Base-by-base conservation (phyloP, 257 asterid species). In the Prunella vulgaris region DNA sequence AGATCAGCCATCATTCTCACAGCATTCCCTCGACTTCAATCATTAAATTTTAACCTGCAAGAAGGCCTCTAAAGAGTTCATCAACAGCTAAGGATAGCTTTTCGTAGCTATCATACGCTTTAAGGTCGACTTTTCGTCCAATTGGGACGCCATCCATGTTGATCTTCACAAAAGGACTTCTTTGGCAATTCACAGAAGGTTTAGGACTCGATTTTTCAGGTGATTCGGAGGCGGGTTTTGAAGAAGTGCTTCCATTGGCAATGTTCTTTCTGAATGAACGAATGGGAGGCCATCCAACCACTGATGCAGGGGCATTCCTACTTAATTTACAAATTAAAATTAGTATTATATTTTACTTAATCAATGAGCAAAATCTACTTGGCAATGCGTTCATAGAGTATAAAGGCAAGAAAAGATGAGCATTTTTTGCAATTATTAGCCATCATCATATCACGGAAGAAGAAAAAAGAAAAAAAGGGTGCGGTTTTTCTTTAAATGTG, bases 261-360 rank as follows among this genome's bases (percentile, higher is more conserved):
- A 87, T 79, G 69, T 87, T 92, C 75, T 85, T 92, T 60, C 97
- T 76, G 68, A 82, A 92, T 10, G 96, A 86, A 21, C 97, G 86
- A 65, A 93, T 49, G 25, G 99, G 99, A 56, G 99, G 99, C 99
- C 99, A 93, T 21, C 99, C 99, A 80, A 90, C 99, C 38, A 86
- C 96, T 58, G 95, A 79, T 52, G 90, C 81, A 58, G 95, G 93
- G 38, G 96, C 93, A 78, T 82, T 83, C 79, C 98, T 92, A 48
- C 44, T 14, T 30, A 49, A 60, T 68, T 22, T 3, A 40, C 27
- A 60, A 58, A 8, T 13, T 6, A 53, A 15, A n/a, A n/a, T n/a
- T n/a, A n/a, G n/a, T n/a, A n/a, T n/a, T n/a, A n/a, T n/a, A n/a
- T n/a, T n/a, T n/a, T n/a, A n/a, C n/a, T n/a, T n/a, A n/a, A n/a